Evolutionary conservation across 257 asterid genomes (phyloP).

Genomic region (Nicotiana undulata): DNA sequence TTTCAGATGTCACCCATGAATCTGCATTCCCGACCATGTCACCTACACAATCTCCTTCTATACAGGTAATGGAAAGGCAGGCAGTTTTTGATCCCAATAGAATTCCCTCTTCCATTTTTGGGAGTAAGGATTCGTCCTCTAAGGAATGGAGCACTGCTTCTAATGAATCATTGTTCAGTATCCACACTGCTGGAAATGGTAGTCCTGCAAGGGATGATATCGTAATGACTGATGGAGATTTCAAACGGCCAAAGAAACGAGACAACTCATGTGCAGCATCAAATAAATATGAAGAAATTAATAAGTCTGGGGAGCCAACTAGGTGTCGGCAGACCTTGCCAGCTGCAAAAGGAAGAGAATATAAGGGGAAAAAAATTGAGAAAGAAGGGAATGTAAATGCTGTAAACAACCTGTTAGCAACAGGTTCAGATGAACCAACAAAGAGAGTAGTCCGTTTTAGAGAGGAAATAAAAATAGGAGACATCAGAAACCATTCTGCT

Average conservation of each 20-base stretch:
- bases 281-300: slow-evolving; percentile 15
- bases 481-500: not conserved
- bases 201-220: slow-evolving; percentile 9
- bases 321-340: slow-evolving; percentile 13
- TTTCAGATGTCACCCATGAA: slow-evolving; percentile 10
- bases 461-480: slow-evolving; percentile 14
- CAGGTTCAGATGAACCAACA: slow-evolving; percentile 9
- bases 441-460: slow-evolving; percentile 12
- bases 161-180: slow-evolving; percentile 40
- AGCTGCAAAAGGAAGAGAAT: slow-evolving; percentile 11
- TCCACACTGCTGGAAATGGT: slow-evolving; percentile 8
- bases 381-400: slow-evolving; percentile 6
- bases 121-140: slow-evolving; percentile 16
- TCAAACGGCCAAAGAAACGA: slow-evolving; percentile 19
- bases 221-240: slow-evolving; percentile 8
- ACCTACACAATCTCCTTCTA: slow-evolving; percentile 20
- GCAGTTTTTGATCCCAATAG: slow-evolving; percentile 31
- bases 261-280: slow-evolving; percentile 11
- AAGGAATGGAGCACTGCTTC: slow-evolving; percentile 39
- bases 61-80: slow-evolving; percentile 35
- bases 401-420: slow-evolving; percentile 15
- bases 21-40: slow-evolving; percentile 22
- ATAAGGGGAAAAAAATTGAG: slow-evolving; percentile 1
- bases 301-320: slow-evolving; percentile 5
- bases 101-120: slow-evolving; percentile 25